Conservation (phyloP, 345 rosid genomes). For the Populus alba region DNA sequence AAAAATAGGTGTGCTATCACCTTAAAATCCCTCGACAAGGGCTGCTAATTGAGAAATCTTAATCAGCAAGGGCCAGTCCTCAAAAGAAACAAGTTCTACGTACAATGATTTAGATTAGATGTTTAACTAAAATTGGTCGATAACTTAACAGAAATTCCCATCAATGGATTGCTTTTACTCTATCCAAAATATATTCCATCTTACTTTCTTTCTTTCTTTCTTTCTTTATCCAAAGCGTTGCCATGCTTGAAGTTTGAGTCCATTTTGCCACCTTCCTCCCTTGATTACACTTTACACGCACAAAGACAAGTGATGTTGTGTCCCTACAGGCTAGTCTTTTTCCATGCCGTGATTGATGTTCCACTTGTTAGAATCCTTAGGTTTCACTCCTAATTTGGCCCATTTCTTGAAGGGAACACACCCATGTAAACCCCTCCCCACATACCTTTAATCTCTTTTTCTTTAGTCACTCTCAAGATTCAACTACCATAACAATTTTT, state of each 20-base stretch:
- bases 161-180: not conserved
- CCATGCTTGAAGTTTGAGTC: not conserved
- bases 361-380: not conserved
- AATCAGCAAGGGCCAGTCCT: too few relatives aligned
- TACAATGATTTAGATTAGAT: not conserved
- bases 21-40: too few relatives aligned
- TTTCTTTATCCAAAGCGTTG: not conserved
- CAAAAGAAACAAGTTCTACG: not conserved
- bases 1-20: too few relatives aligned
- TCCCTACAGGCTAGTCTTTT: conserved; percentile 3
- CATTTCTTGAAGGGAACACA: conserved; percentile 1
- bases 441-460: not conserved
- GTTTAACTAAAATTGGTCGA: not conserved
- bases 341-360: conserved; percentile 32
- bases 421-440: conserved; percentile 21
- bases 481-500: conserved; percentile 8
- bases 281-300: not conserved
- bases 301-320: not conserved
- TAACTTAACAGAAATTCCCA: not conserved
- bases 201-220: not conserved
- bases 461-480: conserved; percentile 26
- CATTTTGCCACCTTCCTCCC: conserved; percentile 2
- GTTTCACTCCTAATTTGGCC: not conserved
- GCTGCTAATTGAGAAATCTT: too few relatives aligned
- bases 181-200: not conserved